These are phyloP conservation scores for Xylariales sp. DNA, from an alignment of 2,329 filamentous ascomycete species.

Conservation along the genomic window DNA sequence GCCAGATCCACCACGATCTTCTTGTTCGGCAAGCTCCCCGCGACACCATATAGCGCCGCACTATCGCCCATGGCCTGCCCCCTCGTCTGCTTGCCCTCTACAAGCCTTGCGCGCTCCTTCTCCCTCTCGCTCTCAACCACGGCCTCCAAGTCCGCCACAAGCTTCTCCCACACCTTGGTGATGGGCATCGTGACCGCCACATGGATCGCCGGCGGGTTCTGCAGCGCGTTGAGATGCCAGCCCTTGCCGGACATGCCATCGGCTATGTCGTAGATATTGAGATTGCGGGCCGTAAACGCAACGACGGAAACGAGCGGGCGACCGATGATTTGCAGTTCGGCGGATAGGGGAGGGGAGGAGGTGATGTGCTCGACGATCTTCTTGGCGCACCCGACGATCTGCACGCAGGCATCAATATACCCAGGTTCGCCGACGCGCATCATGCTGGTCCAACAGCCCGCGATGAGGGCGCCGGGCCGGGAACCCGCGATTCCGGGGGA, in stretches of 20 bases:
- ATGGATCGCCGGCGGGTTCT: slow-evolving; percentile 88
- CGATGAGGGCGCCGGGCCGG: slow-evolving; percentile 87
- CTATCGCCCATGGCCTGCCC: slow-evolving; percentile 71
- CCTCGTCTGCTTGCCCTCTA: slow-evolving; percentile 62
- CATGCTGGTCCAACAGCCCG: slow-evolving; percentile 89
- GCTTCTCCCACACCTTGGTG: slow-evolving; percentile 71
- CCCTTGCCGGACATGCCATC: slow-evolving; percentile 80
- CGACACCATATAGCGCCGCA: slow-evolving; percentile 89
- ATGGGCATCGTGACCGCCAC: slow-evolving; percentile 90
- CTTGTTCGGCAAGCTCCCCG: slow-evolving; percentile 92
- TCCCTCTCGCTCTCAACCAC: slow-evolving; percentile 71
- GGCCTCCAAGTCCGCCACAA: slow-evolving; percentile 67
- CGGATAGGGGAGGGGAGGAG: slow-evolving; percentile 60
- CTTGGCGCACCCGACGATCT: slow-evolving; percentile 84
- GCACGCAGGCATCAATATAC: slow-evolving; percentile 80
- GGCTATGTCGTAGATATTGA: slow-evolving; percentile 91
- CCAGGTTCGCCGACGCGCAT: slow-evolving; percentile 84
- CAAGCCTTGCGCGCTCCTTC: slow-evolving; percentile 68
- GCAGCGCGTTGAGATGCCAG: slow-evolving; percentile 94
- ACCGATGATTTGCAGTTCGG: slow-evolving; percentile 76
- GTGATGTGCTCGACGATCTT: slow-evolving; percentile 73
- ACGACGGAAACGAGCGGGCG: slow-evolving; percentile 86
- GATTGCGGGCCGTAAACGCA: slow-evolving; percentile 75
- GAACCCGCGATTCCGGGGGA: slow-evolving; percentile 89
- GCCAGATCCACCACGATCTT: slow-evolving; percentile 88